phyloP scores from a whole-genome alignment of 176 grass and related monocot genomes.

The Raddia distichophylla region DNA sequence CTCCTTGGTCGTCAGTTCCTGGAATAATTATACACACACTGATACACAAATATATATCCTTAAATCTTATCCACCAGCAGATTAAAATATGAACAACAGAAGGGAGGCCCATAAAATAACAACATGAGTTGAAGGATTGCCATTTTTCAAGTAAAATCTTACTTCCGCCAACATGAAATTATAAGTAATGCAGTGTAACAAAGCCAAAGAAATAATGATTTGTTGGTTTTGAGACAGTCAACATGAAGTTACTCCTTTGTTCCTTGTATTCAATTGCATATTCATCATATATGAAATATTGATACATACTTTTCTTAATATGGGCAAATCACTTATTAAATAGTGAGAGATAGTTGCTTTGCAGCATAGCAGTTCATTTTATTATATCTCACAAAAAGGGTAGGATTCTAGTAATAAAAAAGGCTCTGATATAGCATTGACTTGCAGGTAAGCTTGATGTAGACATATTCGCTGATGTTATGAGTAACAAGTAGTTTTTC shows the following conservation, averaged over 20 bases:
- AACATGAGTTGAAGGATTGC: not conserved
- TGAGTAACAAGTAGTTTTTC: not conserved
- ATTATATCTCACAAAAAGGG: not conserved
- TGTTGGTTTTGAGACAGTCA: not conserved
- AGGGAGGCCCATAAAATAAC: conserved; percentile 12
- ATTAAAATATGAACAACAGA: conserved; percentile 12
- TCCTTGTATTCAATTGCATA: not conserved
- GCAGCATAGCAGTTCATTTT: not conserved
- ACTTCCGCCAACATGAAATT: not conserved
- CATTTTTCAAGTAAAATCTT: not conserved
- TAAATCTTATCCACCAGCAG: conserved; percentile 15
- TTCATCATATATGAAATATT: not conserved
- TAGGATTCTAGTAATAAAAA: not conserved
- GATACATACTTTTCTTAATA: not conserved
- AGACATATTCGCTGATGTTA: not conserved
- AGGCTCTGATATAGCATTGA: not conserved
- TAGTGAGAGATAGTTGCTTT: not conserved
- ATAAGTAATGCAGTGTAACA: not conserved
- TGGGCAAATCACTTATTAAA: not conserved
- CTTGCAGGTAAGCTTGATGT: not conserved
- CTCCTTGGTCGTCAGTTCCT: conserved; percentile 82
- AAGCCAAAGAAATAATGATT: not conserved
- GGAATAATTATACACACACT: conserved; percentile 48
- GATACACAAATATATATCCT: conserved; percentile 17
- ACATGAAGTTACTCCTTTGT: not conserved